phyloP scores from a whole-genome alignment of 2,329 filamentous ascomycete genomes.

The Phialophora chinensis region DNA sequence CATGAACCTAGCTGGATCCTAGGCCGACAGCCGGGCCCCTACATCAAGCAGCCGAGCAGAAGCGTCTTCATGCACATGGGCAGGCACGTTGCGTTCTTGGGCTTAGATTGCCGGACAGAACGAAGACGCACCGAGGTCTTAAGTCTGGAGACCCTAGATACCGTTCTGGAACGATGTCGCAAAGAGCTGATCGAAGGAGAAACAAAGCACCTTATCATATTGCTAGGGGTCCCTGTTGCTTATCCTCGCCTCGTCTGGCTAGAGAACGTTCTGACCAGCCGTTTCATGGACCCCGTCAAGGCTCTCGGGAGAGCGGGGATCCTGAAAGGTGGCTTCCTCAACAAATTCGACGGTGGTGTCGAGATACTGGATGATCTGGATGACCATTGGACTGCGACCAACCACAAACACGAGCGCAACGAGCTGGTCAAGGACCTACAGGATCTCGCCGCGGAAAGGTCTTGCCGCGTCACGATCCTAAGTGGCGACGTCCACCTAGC shows the following conservation, averaged over 20 bases:
- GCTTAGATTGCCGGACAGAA: slow-evolving; percentile 90
- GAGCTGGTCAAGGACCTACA: slow-evolving; percentile 90
- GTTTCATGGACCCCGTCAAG: slow-evolving; percentile 86
- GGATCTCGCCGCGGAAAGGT: slow-evolving; percentile 90
- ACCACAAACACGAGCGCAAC: slow-evolving; percentile 88
- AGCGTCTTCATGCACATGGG: slow-evolving; percentile 87
- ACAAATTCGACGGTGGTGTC: slow-evolving; percentile 88
- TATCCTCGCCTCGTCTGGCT: slow-evolving; percentile 76
- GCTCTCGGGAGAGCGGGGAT: slow-evolving; percentile 81
- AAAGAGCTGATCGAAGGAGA: slow-evolving; percentile 80
- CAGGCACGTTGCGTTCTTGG: slow-evolving; percentile 77
- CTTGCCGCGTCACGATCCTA: slow-evolving; percentile 86
- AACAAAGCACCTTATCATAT: slow-evolving; percentile 74
- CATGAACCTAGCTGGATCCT: slow-evolving; percentile 92
- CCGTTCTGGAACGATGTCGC: slow-evolving; percentile 84
- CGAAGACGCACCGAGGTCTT: slow-evolving; percentile 82
- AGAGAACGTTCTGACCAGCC: slow-evolving; percentile 76
- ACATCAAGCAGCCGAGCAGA: slow-evolving; percentile 83
- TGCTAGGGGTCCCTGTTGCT: slow-evolving; percentile 82
- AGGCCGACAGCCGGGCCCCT: slow-evolving; percentile 79
- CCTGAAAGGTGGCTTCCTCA: slow-evolving; percentile 74
- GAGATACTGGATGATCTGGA: slow-evolving; percentile 92
- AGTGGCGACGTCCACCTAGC: slow-evolving; percentile 93
- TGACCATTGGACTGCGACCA: slow-evolving; percentile 96
- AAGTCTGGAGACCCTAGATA: slow-evolving; percentile 79